phyloP scores from a whole-genome alignment of 164 flowering plant genomes.

The Sedum album region DNA sequence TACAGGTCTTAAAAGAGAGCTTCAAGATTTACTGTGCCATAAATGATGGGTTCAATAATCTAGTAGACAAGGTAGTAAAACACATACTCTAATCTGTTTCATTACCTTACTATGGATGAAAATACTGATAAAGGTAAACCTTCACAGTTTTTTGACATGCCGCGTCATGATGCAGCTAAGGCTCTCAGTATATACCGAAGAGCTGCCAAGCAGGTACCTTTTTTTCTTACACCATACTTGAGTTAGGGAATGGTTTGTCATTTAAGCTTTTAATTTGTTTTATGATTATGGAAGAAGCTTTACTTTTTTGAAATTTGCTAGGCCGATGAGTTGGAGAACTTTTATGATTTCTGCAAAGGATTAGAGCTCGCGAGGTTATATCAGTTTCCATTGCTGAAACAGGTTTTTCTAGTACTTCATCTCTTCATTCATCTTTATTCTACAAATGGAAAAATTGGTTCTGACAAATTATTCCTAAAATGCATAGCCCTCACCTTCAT shows the following conservation, averaged over 20 bases:
- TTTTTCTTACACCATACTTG: not conserved
- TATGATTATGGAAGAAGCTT: not conserved
- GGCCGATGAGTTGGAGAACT: conserved; percentile 87
- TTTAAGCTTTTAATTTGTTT: not conserved
- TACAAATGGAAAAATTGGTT: conserved; percentile 1
- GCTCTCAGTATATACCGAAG: conserved; percentile 81
- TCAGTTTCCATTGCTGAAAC: conserved; percentile 86
- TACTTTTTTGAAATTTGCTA: conserved; percentile 11
- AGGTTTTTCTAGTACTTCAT: conserved; percentile 33
- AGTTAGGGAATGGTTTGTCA: not conserved
- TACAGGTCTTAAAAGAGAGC: conserved; percentile 89
- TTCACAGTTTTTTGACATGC: conserved; percentile 85
- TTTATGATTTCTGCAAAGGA: conserved; percentile 89
- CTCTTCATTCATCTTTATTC: not conserved
- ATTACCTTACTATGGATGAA: not conserved
- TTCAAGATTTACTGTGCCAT: conserved; percentile 94
- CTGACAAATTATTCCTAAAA: not conserved
- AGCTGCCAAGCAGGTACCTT: conserved; percentile 76
- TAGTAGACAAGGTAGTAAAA: conserved; percentile 66
- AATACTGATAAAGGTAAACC: not conserved
- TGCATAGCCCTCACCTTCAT: conserved; percentile 90
- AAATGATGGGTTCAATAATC: conserved; percentile 95
- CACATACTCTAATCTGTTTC: not conserved
- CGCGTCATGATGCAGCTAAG: conserved; percentile 88
- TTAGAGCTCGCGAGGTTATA: conserved; percentile 89